Evolutionary conservation across 192 early-diverging fungal species (phyloP), one percentile per base, ranked within the genome.

Genomic region (Podila minutissima): DNA sequence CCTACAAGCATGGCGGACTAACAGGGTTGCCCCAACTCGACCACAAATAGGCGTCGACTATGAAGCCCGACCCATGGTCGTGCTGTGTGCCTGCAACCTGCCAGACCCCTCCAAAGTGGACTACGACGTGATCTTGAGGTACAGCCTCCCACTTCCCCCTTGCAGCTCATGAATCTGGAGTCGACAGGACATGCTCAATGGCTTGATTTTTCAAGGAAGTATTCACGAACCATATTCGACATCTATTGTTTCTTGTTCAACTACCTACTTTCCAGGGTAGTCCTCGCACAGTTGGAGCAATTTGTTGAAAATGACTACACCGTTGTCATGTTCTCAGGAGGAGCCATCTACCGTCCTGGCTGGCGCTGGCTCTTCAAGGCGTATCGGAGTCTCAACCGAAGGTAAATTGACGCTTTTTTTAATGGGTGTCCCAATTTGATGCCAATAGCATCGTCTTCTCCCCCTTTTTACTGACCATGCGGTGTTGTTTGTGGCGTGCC

Each of bases 251-350:
- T 24, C 67, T 28, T 31, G 5, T 53, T 32, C 62, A 59, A n/a
- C 48, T 7, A 38, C 4, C 12, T 50, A 24, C n/a, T 19, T 41
- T 41, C 22, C 33, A 86, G 72, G 59, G 71, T 79, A 35, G 86
- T 92, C 63, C 55, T 94, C 31, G 81, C 83, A 58, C 88, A 89
- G 49, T 83, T 95, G 35, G 91, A 96, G 64, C 85, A 93, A 51
- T 93, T 95, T 85, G 97, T 96, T 15, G 94, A 96, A 75, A 95
- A 87, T 67, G 95, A 96, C 74, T 98, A 98, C 77, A 92, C 93
- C 17, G 83, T 98, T 19, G 94, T 98, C 19, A 84, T 98, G 68
- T 95, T 98, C 75, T 87, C 94, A 3, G 91, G 91, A 31, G 94
- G 91, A 58, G 91, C 91, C 19, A 67, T 88, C 32, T 91, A 95